Evolutionary conservation across 768 basidiomycete species (phyloP).

Genomic region (Suillus bovinus): DNA sequence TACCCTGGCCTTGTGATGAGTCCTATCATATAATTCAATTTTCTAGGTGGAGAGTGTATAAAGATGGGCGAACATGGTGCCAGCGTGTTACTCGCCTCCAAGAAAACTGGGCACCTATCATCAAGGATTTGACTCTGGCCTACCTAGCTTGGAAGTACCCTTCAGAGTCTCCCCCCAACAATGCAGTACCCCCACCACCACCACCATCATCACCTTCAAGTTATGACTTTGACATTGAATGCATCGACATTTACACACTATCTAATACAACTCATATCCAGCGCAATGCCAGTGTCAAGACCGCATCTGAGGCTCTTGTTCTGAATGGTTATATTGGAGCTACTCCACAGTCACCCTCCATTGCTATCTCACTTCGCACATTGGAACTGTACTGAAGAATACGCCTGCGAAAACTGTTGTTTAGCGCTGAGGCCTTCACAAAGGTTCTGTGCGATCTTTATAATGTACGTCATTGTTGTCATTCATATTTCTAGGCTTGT

Average conservation of each 20-base stretch:
- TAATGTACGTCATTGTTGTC: slow-evolving; percentile 16
- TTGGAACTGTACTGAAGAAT: slow-evolving; percentile 19
- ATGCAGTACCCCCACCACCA: background rate
- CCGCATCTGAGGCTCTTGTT: slow-evolving; percentile 16
- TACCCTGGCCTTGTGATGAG: background rate
- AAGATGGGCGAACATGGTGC: too few relatives aligned
- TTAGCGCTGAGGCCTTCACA: slow-evolving; percentile 28
- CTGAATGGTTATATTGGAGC: slow-evolving; percentile 19
- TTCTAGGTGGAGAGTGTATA: too few relatives aligned
- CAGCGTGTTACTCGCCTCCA: too few relatives aligned
- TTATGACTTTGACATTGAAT: background rate
- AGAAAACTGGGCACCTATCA: too few relatives aligned
- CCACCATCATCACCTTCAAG: background rate
- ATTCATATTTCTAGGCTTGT: background rate
- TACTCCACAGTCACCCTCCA: slow-evolving; percentile 16
- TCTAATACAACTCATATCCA: background rate
- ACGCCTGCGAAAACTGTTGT: slow-evolving; percentile 16
- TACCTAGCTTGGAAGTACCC: background rate
- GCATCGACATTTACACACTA: background rate
- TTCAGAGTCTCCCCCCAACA: background rate
- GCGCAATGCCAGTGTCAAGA: background rate
- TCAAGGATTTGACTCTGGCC: background rate
- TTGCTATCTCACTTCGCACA: slow-evolving; percentile 25
- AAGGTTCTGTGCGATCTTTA: slow-evolving; percentile 29
- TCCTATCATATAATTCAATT: too few relatives aligned